Evolutionary conservation across 2,329 filamentous ascomycete species (phyloP), one percentile per base, ranked within the genome.

Genomic region (Tolypocladium ophioglossoides): DNA sequence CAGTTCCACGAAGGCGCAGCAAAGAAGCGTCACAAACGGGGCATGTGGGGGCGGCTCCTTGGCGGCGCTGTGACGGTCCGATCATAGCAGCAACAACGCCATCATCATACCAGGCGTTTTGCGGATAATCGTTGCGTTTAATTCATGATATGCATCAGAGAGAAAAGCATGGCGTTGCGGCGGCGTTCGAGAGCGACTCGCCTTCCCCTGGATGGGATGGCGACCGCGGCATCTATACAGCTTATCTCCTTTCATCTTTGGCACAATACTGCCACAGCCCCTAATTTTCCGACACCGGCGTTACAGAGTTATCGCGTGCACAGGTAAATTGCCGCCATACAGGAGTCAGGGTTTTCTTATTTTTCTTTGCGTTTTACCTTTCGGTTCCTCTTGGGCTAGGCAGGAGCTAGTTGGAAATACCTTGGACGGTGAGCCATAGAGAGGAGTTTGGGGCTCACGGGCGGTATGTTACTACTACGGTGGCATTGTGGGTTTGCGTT

Each of bases 21-120:
- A 56, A 77, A 75, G 66, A 79, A 78, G 71, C 75, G 78, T 52
- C 72, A 72, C 55, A 72, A 74, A 51, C 72, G 76, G 40, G 76
- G 78, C 58, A 73, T 82, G 69, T 78, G 78, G 67, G 75, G 74
- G 37, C 76, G 79, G 44, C 72, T 82, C 56, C 78, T 82, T 56
- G 75, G 76, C 48, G 72, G 70, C 51, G 66, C 71, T 52, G 70
- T 74, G 54, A 58, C 68, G 32, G 68, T 70, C 55, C 70, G 73
- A 64, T 74, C 35, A 54, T n/a, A 32, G 18, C 44, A 20, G 27
- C 34, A 47, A 20, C 44, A 9, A 32, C 27, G 32, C 24, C 41
- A 46, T 2, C 41, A 46, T 46, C 27, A 32, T 32, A 20, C 44
- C 44, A 7, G 50, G 50, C 50, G 44, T 52, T 52, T 48, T 22